A percentile compares a stretch with the other conserved stretches of the same genome.
Evolutionary conservation across 2,329 filamentous ascomycete species (phyloP).

Genomic region (Diplodia corticola): DNA sequence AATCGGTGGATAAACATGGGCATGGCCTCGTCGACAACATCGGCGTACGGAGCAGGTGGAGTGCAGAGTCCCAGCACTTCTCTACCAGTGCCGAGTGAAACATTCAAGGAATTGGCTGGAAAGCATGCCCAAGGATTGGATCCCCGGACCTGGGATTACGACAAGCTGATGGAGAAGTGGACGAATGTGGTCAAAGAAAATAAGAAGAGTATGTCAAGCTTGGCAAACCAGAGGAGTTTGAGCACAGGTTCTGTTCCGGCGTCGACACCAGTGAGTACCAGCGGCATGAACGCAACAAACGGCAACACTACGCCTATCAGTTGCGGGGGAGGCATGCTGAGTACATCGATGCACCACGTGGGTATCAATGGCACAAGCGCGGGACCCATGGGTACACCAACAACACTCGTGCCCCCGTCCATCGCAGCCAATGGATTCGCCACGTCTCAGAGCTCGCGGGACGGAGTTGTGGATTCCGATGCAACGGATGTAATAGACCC

Average conservation of each 20-base stretch:
- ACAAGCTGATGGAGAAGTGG: conserved; percentile 44
- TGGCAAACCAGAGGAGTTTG: conserved; percentile 40
- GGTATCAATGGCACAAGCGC: conserved; percentile 6
- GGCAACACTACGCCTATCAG: conserved; percentile 5
- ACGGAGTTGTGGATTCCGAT: conserved; percentile 17
- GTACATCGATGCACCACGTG: background rate
- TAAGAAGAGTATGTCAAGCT: conserved; percentile 31
- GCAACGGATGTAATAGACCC: conserved; percentile 19
- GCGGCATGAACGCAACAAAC: background rate
- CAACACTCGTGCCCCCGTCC: background rate
- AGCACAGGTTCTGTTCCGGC: conserved; percentile 5
- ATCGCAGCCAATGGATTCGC: background rate
- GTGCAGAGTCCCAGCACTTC: conserved; percentile 33
- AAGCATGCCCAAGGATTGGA: conserved; percentile 34
- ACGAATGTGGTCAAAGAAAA: conserved; percentile 38
- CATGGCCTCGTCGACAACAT: conserved; percentile 19
- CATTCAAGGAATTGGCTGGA: conserved; percentile 42
- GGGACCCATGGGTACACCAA: conserved; percentile 11
- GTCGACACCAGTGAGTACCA: background rate
- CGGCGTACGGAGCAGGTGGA: conserved; percentile 26
- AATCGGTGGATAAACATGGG: conserved; percentile 31
- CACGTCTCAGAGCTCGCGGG: conserved; percentile 1
- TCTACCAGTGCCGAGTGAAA: conserved; percentile 39
- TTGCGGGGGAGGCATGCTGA: background rate
- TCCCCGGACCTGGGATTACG: conserved; percentile 44